Evolutionary conservation across 352 stramenopile species (phyloP).

Genomic region (Pythium coloratum): DNA sequence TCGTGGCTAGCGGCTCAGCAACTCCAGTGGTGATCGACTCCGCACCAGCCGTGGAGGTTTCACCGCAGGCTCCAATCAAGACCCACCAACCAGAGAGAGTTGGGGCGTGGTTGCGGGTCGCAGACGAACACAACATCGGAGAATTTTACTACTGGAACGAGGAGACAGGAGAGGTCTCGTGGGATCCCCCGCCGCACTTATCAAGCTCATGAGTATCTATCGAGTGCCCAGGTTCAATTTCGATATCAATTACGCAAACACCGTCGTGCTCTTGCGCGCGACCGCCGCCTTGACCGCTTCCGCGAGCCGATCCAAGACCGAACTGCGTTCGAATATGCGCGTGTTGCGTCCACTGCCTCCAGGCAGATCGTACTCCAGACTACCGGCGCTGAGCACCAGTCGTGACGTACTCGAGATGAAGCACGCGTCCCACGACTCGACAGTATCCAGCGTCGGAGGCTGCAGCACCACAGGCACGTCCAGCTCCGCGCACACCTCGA

Average conservation of each 20-base stretch:
- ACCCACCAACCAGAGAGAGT: conserved; percentile 1
- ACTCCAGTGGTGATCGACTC: too few relatives aligned
- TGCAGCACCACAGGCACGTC: conserved; percentile 54
- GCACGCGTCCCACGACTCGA: conserved; percentile 68
- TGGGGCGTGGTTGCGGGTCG: conserved; percentile 15
- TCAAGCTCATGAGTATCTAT: background rate
- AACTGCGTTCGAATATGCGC: conserved; percentile 36
- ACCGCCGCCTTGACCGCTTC: conserved; percentile 48
- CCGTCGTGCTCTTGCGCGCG: conserved; percentile 49
- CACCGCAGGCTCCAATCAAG: too few relatives aligned
- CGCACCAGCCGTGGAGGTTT: background rate
- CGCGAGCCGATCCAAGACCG: conserved; percentile 48
- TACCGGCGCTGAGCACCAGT: conserved; percentile 59
- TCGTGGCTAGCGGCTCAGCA: too few relatives aligned
- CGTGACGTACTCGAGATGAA: conserved; percentile 87
- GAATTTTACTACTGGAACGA: conserved; percentile 34
- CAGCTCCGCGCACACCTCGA: conserved; percentile 60
- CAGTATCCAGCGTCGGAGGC: conserved; percentile 50
- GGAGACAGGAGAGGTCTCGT: conserved; percentile 25
- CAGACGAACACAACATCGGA: conserved; percentile 13
- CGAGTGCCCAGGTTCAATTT: background rate
- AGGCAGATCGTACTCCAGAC: conserved; percentile 51
- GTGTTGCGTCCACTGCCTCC: conserved; percentile 29
- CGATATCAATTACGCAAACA: conserved; percentile 31
- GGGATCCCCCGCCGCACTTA: conserved; percentile 8